These are phyloP conservation scores for Candida loeiensis DNA, from an alignment of 805 yeast genomes.

Conservation along the genomic window DNA sequence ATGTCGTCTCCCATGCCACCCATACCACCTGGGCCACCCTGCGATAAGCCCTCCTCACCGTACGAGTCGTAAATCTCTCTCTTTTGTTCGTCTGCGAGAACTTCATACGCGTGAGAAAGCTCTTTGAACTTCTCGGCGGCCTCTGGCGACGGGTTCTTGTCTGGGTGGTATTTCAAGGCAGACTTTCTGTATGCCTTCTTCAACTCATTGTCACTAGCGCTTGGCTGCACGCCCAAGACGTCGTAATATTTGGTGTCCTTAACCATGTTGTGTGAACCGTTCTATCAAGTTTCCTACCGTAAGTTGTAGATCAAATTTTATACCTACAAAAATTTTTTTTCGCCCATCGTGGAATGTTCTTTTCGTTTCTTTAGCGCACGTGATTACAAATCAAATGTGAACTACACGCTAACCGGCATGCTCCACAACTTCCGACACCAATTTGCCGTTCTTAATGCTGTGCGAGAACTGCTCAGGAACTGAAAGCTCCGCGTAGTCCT, in stretches of 20 bases:
- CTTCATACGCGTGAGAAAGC: slow-evolving; percentile 81
- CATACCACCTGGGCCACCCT: slow-evolving; percentile 59
- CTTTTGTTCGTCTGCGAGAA: slow-evolving; percentile 83
- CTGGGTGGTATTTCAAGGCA: slow-evolving; percentile 81
- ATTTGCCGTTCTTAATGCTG: slow-evolving; percentile 55
- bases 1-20: slow-evolving; percentile 68
- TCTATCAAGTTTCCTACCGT: slow-evolving; percentile 4
- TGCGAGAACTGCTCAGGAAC: slow-evolving; percentile 92
- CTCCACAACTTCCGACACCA: slow-evolving; percentile 72
- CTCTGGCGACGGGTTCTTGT: slow-evolving; percentile 78
- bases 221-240: slow-evolving; percentile 64
- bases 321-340: slow-evolving; percentile 6
- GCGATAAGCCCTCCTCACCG: slow-evolving; percentile 85
- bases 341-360: slow-evolving; percentile 10
- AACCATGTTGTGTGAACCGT: slow-evolving; percentile 49
- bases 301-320: slow-evolving; percentile 3
- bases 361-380: slow-evolving; percentile 5
- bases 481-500: slow-evolving; percentile 76
- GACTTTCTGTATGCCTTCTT: slow-evolving; percentile 81
- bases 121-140: slow-evolving; percentile 96
- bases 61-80: slow-evolving; percentile 84
- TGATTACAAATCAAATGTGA: slow-evolving; percentile 2
- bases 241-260: slow-evolving; percentile 79
- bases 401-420: slow-evolving; percentile 59
- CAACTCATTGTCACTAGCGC: slow-evolving; percentile 66